These are phyloP conservation scores for Raffaelea arxii DNA, from an alignment of 2,329 filamentous ascomycete species.

Conservation along the genomic window DNA sequence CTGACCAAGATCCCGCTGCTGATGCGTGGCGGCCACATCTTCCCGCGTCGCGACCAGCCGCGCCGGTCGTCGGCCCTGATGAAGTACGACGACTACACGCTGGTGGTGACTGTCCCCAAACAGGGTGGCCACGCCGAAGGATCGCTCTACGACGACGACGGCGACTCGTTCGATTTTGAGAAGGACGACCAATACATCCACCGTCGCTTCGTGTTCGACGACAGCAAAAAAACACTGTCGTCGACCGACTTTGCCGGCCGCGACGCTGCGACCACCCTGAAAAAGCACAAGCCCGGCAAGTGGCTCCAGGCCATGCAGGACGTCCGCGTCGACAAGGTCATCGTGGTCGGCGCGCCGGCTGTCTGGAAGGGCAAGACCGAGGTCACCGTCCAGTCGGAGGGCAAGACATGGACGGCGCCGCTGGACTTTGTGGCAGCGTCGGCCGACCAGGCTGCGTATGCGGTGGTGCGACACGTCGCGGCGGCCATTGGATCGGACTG, in stretches of 20 bases:
- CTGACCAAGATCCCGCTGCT: constrained; percentile 81
- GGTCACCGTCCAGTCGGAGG: constrained; percentile 45
- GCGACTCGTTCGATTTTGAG: constrained; percentile 83
- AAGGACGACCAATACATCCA: constrained; percentile 83
- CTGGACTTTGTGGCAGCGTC: constrained; percentile 48
- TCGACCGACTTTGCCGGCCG: constrained; percentile 55
- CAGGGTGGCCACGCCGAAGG: constrained; percentile 59
- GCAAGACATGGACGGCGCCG: constrained; percentile 44
- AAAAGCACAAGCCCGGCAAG: constrained; percentile 51
- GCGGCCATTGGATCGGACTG: constrained; percentile 45
- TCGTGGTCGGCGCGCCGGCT: constrained; percentile 70
- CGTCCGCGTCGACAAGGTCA: constrained; percentile 73
- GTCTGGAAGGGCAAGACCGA: constrained; percentile 57
- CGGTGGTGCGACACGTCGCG: constrained; percentile 40
- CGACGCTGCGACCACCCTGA: constrained; percentile 37
- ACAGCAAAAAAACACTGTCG: constrained; percentile 41
- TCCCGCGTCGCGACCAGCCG: constrained; percentile 80
- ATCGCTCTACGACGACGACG: constrained; percentile 84
- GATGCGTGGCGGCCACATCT: constrained; percentile 87
- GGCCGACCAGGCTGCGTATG: constrained; percentile 39
- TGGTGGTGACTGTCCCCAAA: constrained; percentile 65
- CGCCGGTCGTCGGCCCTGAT: constrained; percentile 80
- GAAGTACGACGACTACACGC: constrained; percentile 90
- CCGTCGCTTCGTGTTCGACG: constrained; percentile 62
- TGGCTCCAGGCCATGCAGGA: constrained; percentile 73